These are phyloP conservation scores for Mikania micrantha DNA, from an alignment of 129 eudicot species.

Conservation along the genomic window DNA sequence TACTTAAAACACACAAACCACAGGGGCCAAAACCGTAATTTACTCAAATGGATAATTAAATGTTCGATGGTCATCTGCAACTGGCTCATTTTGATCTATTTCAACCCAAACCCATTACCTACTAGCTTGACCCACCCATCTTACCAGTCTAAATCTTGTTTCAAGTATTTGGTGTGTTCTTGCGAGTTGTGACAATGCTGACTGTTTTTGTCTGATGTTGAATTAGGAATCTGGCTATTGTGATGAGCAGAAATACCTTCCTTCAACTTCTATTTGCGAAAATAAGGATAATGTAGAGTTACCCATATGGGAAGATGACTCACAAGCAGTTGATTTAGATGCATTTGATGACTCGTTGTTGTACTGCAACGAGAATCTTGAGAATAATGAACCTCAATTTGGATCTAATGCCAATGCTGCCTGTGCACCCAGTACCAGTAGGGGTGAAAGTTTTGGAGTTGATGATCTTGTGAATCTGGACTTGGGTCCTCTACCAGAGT, in stretches of 20 bases:
- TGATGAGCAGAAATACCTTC: conserved; percentile 20
- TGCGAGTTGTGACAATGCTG: conserved; percentile 14
- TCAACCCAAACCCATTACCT: not conserved
- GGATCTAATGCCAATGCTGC: conserved; percentile 5
- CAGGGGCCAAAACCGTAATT: no score
- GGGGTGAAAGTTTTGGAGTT: conserved; percentile 29
- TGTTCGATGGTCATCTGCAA: not conserved
- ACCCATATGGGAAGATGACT: conserved; percentile 43
- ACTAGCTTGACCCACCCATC: not conserved
- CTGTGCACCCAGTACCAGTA: conserved; percentile 13
- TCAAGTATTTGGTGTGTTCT: not conserved
- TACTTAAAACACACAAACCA: no score
- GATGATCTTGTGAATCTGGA: conserved; percentile 61
- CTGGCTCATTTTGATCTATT: not conserved
- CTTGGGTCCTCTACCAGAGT: conserved; percentile 70
- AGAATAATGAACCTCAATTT: conserved; percentile 17
- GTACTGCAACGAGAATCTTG: conserved; percentile 51
- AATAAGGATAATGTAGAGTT: conserved; percentile 25
- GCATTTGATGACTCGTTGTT: conserved; percentile 33
- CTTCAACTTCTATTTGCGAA: conserved; percentile 20
- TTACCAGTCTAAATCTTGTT: not conserved
- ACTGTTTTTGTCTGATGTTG: conserved; percentile 2
- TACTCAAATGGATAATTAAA: not conserved
- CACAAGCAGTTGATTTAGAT: conserved; percentile 39
- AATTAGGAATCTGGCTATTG: conserved; percentile 33